Evolutionary conservation across 148 eudicot genomes (phyloP).

Genomic region (Rhododendron simsii): DNA sequence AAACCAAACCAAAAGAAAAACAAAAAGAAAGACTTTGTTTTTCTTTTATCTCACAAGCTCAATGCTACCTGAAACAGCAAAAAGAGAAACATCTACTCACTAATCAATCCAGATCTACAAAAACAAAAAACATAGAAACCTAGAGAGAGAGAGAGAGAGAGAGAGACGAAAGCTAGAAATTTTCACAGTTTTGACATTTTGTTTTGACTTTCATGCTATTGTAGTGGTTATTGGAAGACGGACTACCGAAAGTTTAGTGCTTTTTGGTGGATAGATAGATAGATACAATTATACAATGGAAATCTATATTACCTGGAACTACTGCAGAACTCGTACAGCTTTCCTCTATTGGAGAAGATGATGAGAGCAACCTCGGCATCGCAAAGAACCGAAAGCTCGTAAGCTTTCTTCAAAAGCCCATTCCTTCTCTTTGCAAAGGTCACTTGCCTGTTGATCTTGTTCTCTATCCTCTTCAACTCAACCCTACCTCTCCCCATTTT

Average conservation of each 20-base stretch:
- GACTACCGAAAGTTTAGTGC: not conserved
- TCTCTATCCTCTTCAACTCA: conserved; percentile 32
- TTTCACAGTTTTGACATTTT: too few species aligned
- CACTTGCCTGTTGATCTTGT: conserved; percentile 31
- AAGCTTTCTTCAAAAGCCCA: conserved; percentile 32
- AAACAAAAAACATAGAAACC: too few species aligned
- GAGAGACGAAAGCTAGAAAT: too few species aligned
- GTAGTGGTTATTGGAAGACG: not conserved
- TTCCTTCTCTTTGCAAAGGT: conserved; percentile 32
- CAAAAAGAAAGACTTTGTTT: not conserved
- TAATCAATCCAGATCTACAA: not conserved
- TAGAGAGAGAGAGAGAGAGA: too few species aligned
- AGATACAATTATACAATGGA: too few species aligned
- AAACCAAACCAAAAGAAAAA: not conserved
- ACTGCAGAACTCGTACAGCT: conserved; percentile 31
- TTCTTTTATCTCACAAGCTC: too few species aligned
- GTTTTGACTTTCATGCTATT: not conserved
- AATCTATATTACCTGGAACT: not conserved
- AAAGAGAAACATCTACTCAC: not conserved
- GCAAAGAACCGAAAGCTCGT: conserved; percentile 32
- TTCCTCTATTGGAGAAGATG: conserved; percentile 35
- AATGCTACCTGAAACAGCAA: too few species aligned
- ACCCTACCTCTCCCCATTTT: conserved; percentile 36
- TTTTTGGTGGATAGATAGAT: not conserved
- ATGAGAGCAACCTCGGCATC: conserved; percentile 33